Evolutionary conservation across 2,329 filamentous ascomycete species (phyloP), one percentile per base, ranked within the genome.

Genomic region (Neophaeococcomyces mojaviensis): DNA sequence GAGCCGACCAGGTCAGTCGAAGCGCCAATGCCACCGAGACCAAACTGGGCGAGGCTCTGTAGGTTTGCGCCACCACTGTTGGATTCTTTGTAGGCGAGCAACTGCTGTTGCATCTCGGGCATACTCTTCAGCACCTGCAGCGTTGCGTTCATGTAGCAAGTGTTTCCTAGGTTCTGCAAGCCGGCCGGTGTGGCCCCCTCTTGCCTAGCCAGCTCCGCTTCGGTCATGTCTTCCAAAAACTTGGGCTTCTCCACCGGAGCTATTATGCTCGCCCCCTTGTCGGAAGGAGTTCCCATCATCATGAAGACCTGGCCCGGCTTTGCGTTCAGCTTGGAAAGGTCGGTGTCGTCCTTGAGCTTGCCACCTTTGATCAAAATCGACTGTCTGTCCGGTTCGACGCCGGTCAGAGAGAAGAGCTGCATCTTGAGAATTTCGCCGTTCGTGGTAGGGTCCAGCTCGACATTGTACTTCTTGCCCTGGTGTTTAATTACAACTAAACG

Each of bases 151-250:
- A 97, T 81, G 64, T 98, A 98, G 72, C 92, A 98, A 3, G 94
- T 98, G 67, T 98, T 98, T 57, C 94, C 92, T 50, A 96, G 72
- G 61, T 98, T 98, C 63, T 85, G 78, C 51, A 98, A 71, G 38
- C 92, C 92, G 47, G 89, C 85, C 1, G 94, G 92, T 37, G 78
- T 90, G 39, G 89, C 89, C 48, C 87, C 88, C 49, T 83, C 84
- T 62, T 84, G 79, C 64, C 82, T 81, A 18, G 92, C 90, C 43
- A 82, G 79, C 66, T 97, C 90, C 24, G 88, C 89, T 63, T 94
- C 89, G 20, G 87, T 94, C 90, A 98, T 96, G 64, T 98, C 92
- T 68, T 98, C 92, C 52, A 94, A 69, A 59, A 98, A 98, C 66
- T 86, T 92, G 60, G 89, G 76, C 56, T 78, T 76, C 61, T 94